Evolutionary conservation across 495 filamentous ascomycete genomes (phyloP).

Genomic region (Penicillium cosmopolitanum): DNA sequence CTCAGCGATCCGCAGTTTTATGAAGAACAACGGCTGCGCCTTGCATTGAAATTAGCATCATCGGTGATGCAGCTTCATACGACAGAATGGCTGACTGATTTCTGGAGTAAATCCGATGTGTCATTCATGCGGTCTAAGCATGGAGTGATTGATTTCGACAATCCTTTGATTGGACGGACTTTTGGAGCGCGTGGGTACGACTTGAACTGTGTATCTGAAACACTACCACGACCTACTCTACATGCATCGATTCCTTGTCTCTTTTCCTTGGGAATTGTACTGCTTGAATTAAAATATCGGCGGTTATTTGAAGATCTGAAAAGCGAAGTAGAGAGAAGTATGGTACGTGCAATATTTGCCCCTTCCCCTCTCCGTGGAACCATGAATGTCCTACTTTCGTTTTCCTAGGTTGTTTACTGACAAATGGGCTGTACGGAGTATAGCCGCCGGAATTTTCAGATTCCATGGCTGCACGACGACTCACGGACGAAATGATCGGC

Average conservation of each 20-base stretch:
- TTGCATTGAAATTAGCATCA: neutral
- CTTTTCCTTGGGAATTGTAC: neutral
- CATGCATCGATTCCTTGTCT: neutral
- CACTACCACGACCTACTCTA: neutral
- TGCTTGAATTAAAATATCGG: slow-evolving; percentile 3
- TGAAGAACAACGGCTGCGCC: neutral
- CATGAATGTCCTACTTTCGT: neutral
- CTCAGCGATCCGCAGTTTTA: neutral
- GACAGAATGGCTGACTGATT: neutral
- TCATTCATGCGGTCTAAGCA: slow-evolving; percentile 3
- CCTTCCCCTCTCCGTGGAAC: neutral
- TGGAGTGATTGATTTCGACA: slow-evolving; percentile 6
- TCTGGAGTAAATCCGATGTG: slow-evolving; percentile 3
- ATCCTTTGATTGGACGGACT: slow-evolving; percentile 3
- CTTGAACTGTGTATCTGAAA: neutral
- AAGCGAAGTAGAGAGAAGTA: neutral
- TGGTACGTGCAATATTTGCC: neutral
- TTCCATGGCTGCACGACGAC: neutral
- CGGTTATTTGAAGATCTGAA: slow-evolving; percentile 5
- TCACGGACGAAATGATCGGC: slow-evolving; percentile 1
- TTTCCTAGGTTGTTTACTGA: neutral
- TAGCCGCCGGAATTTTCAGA: neutral
- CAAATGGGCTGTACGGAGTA: neutral
- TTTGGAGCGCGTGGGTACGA: neutral
- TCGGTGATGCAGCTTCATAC: neutral